phyloP scores from a whole-genome alignment of 768 basidiomycete genomes.

The Cyclocybe aegerita region DNA sequence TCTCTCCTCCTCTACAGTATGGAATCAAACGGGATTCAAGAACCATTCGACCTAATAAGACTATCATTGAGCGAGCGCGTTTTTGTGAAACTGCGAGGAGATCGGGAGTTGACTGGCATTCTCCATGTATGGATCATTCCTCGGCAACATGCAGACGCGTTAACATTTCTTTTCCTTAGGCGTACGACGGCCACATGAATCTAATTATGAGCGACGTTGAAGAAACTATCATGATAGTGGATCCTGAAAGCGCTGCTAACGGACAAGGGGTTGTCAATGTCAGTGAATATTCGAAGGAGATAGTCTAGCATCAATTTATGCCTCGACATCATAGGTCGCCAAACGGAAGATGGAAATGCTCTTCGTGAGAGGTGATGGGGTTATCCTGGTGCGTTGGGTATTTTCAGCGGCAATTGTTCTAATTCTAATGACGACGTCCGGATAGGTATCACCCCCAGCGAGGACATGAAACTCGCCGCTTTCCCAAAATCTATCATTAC shows the following conservation, averaged over 20 bases:
- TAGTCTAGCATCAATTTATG: neutral
- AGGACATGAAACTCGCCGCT: slow-evolving; percentile 47
- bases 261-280: slow-evolving; percentile 68
- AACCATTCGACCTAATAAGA: slow-evolving; percentile 96
- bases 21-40: slow-evolving; percentile 82
- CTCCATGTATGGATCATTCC: slow-evolving; percentile 69
- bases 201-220: slow-evolving; percentile 97
- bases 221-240: slow-evolving; percentile 96
- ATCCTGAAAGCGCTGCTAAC: slow-evolving; percentile 66
- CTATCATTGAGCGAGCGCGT: slow-evolving; percentile 97
- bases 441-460: slow-evolving; percentile 78
- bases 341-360: slow-evolving; percentile 97
- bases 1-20: slow-evolving; percentile 33
- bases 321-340: slow-evolving; percentile 57
- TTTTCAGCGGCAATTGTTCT: slow-evolving; percentile 4
- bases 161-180: slow-evolving; percentile 47
- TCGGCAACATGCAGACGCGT: slow-evolving; percentile 8
- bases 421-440: slow-evolving; percentile 6
- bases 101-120: slow-evolving; percentile 87
- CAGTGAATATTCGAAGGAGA: slow-evolving; percentile 4
- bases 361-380: slow-evolving; percentile 96
- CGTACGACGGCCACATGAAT: slow-evolving; percentile 99
- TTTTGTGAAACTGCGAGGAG: slow-evolving; percentile 95
- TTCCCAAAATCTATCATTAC: neutral
- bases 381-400: slow-evolving; percentile 74